A percentile compares a stretch with the other conserved stretches of the same genome.
These are phyloP conservation scores for Oryza coarctata DNA, from an alignment of 176 grass and related monocot species.

Conservation along the genomic window DNA sequence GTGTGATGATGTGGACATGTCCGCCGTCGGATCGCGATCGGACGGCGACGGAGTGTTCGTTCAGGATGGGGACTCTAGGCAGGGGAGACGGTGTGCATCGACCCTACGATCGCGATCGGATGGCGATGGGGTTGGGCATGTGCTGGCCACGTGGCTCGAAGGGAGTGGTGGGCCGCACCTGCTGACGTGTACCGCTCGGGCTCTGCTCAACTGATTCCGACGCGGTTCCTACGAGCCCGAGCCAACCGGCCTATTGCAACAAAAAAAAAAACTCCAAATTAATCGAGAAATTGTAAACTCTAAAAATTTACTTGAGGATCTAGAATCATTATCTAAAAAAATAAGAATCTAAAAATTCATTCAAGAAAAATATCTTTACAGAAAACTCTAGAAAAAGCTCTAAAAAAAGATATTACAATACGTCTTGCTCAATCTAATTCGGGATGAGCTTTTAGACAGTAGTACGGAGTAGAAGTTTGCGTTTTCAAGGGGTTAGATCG, in stretches of 20 bases:
- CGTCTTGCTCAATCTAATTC: not conserved
- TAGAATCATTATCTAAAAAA: no score
- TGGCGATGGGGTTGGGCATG: constrained; percentile 16
- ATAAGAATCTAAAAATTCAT: no score
- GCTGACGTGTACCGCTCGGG: constrained; percentile 13
- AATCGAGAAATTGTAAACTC: no score
- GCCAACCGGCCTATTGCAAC: no score
- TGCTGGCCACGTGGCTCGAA: constrained; percentile 26
- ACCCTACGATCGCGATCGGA: constrained; percentile 42
- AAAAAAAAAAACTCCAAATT: no score
- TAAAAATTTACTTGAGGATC: no score
- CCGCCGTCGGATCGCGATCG: not conserved
- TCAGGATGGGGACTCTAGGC: not conserved
- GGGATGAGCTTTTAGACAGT: not conserved
- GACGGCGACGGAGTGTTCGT: not conserved
- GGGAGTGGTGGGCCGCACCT: not conserved
- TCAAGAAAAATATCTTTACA: no score
- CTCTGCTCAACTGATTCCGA: not conserved
- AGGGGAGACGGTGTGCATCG: not conserved
- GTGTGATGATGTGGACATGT: not conserved
- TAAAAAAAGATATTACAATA: no score
- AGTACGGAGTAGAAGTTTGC: not conserved
- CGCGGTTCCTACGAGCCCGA: not conserved
- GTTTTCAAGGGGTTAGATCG: not conserved
- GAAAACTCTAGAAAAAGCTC: no score